A percentile compares a stretch with the other conserved stretches of the same genome.
Conservation (phyloP, 805 yeast species). For the Zygosaccharomyces gambellarensis region DNA sequence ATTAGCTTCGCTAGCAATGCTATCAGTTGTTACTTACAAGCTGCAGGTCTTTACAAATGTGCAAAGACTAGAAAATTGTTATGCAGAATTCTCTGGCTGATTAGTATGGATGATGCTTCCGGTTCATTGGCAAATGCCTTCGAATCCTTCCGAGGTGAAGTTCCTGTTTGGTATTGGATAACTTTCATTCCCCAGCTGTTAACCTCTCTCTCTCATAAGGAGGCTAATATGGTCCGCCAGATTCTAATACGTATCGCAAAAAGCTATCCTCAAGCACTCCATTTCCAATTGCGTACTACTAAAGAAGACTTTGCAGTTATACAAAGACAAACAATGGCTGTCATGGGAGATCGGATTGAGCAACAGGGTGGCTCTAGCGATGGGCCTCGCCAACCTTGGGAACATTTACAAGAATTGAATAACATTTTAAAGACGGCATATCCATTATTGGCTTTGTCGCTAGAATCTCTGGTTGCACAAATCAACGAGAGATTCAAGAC, state of each 20-base stretch:
- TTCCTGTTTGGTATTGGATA: constrained; percentile 99
- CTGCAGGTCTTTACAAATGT: constrained; percentile 93
- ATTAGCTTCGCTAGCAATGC: constrained; percentile 88
- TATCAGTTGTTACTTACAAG: constrained; percentile 91
- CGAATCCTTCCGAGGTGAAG: constrained; percentile 89
- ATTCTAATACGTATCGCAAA: constrained; percentile 89
- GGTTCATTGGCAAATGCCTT: constrained; percentile 83
- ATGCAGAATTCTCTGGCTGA: constrained; percentile 89
- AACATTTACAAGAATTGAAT: constrained; percentile 86
- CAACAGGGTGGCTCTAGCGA: constrained; percentile 12
- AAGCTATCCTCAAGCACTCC: constrained; percentile 94
- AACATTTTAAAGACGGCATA: constrained; percentile 94
- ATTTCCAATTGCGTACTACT: constrained; percentile 91
- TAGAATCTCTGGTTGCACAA: constrained; percentile 94
- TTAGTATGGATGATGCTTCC: constrained; percentile 79
- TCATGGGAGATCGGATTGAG: constrained; percentile 34
- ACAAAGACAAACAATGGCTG: constrained; percentile 66
- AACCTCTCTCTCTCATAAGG: constrained; percentile 84
- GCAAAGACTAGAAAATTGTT: constrained; percentile 83
- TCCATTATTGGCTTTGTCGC: constrained; percentile 84
- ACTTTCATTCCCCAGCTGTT: constrained; percentile 92
- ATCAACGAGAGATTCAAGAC: constrained; percentile 90
- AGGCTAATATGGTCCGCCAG: constrained; percentile 83
- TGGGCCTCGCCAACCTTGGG: constrained; percentile 78
- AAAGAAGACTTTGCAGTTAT: constrained; percentile 88